Base-by-base conservation (phyloP, 176 grass and related monocot genomes). In the Tillandsia fasciculata region DNA sequence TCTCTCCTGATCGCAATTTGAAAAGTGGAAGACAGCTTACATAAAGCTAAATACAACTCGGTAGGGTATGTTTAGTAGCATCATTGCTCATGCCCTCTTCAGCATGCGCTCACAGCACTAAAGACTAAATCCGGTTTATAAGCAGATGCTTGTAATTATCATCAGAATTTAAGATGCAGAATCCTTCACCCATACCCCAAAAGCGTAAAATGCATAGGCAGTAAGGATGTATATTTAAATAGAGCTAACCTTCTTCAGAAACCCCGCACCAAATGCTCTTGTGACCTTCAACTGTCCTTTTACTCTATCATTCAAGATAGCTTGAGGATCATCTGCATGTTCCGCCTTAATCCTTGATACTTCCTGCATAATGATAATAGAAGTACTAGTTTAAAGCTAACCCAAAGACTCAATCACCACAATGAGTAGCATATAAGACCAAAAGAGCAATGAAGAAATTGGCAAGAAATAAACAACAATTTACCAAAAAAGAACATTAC, bases 211-310 rank as follows among this genome's bases (percentile, higher is more conserved):
- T 49, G 68, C 57, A 76, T 51, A 51, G 63, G 15, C 11, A 15
- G 77, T 70, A 26, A 17, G 53, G n/a, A 27, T 49, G 48, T 11
- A 51, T 47, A 50, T 6, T 58, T 66, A 0, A 52, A 56, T 49
- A 27, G 56, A 68, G 49, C 52, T 63, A 77, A 96, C 91, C 91
- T 96, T 90, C 70, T 96, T 96, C 54, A 96, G 84, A 87, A 96
- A 96, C 18, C 76, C 84, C 26, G 91, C 87, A 76, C 91, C 91
- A 96, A 96, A 96, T 78, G 91, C 91, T 78, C 87, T 84, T 57
- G 87, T 96, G 74, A 96, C 87, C 73, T 96, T 96, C 82, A 96
- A 64, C 48, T 96, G 91, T 49, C 91, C 91, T 64, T 96, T 96
- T 64, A 96, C 91, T 76, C 91, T 87, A 70, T 83, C 91, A 78